Percentiles rank a stretch among this genome's conserved stretches.
phyloP scores from a whole-genome alignment of 1,139 yeast genomes.

The Pichiaceae sp. region DNA sequence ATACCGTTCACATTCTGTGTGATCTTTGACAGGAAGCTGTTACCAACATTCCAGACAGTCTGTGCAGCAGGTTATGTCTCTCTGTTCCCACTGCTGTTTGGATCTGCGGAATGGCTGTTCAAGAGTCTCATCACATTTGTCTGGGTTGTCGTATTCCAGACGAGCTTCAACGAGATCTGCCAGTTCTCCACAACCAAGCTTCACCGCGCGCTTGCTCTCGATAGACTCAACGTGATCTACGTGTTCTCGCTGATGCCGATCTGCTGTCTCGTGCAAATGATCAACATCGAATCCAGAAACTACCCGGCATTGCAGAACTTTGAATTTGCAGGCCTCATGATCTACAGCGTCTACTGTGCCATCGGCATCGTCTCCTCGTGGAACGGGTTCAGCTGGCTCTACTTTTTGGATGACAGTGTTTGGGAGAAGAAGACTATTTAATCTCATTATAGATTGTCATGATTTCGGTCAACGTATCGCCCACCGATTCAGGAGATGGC shows the following conservation, averaged over 20 bases:
- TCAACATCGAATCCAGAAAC: constrained; percentile 50
- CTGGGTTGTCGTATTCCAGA: constrained; percentile 76
- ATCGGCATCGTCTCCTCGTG: constrained; percentile 81
- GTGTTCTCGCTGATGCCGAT: constrained; percentile 62
- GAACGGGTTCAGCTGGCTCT: constrained; percentile 84
- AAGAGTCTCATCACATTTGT: constrained; percentile 73
- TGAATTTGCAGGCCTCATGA: constrained; percentile 74
- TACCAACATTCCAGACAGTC: constrained; percentile 59
- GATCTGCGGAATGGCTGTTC: constrained; percentile 70
- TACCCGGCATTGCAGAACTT: constrained; percentile 41
- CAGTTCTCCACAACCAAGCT: constrained; percentile 43
- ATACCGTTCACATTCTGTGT: constrained; percentile 81
- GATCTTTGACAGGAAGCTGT: constrained; percentile 59
- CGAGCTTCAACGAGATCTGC: constrained; percentile 62
- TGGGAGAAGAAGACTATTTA: constrained; percentile 30
- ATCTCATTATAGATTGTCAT: not conserved
- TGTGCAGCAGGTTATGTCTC: constrained; percentile 82
- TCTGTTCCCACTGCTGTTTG: constrained; percentile 78
- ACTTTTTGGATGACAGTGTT: constrained; percentile 65
- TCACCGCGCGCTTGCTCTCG: constrained; percentile 45
- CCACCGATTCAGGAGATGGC: too few species aligned
- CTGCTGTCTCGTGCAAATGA: constrained; percentile 42
- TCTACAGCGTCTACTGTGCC: constrained; percentile 78
- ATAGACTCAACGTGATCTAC: constrained; percentile 62
- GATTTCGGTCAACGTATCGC: too few species aligned